Conservation (phyloP, 2,329 filamentous ascomycete genomes). For the Plenodomus lindquistii region DNA sequence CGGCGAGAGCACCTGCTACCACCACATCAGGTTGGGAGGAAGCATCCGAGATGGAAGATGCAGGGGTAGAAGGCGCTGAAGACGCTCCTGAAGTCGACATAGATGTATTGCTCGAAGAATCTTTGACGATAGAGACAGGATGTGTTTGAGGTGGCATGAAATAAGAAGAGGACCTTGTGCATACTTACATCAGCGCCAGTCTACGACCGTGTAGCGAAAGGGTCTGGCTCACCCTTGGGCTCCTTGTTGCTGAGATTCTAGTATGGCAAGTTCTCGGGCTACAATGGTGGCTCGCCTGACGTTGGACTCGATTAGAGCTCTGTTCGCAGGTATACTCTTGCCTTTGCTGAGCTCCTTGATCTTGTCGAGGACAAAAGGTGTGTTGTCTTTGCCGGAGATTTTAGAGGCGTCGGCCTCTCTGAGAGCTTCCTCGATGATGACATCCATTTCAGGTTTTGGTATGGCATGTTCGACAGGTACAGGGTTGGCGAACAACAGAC, state of each 20-base stretch:
- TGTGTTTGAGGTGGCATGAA: constrained; percentile 27
- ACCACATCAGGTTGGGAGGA: constrained; percentile 62
- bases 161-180: constrained; percentile 29
- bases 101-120: constrained; percentile 18
- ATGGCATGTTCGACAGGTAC: constrained; percentile 74
- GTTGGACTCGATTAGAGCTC: constrained; percentile 69
- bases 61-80: constrained; percentile 10
- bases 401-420: constrained; percentile 41
- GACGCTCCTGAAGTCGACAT: constrained; percentile 12
- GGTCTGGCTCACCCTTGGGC: constrained; percentile 45
- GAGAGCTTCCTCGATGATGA: constrained; percentile 47
- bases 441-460: constrained; percentile 56
- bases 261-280: constrained; percentile 63
- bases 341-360: constrained; percentile 78
- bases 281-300: constrained; percentile 67
- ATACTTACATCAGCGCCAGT: constrained; percentile 47
- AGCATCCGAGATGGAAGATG: constrained; percentile 3
- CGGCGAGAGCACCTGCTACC: constrained; percentile 85
- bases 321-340: constrained; percentile 74
- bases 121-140: constrained; percentile 13
- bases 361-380: constrained; percentile 77
- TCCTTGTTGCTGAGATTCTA: constrained; percentile 50
- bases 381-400: constrained; percentile 75
- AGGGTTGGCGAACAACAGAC: constrained; percentile 86
- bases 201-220: constrained; percentile 30